These are phyloP conservation scores for Calonectria henricotiae DNA, from an alignment of 2,329 filamentous ascomycete species.

Conservation along the genomic window DNA sequence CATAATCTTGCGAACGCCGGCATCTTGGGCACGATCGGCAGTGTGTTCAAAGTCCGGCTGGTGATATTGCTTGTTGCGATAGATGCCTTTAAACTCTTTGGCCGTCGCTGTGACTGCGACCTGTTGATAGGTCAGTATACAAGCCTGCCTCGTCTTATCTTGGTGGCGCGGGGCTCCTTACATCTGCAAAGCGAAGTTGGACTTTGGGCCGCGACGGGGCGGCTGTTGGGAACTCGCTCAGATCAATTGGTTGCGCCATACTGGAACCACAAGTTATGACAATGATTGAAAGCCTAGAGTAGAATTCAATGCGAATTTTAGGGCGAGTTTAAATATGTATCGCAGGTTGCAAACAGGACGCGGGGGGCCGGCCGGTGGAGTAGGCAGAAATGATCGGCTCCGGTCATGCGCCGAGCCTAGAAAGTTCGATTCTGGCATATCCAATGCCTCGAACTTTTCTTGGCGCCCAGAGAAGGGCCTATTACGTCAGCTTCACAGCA, in stretches of 20 bases:
- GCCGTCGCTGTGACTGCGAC: constrained; percentile 60
- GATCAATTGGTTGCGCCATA: constrained; percentile 47
- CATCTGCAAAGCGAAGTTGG: constrained; percentile 51
- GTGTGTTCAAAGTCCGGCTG: constrained; percentile 62
- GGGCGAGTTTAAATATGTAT: constrained; percentile 3
- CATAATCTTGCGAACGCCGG: constrained; percentile 62
- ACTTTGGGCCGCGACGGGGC: constrained; percentile 44
- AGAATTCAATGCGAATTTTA: background rate
- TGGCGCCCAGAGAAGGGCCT: constrained; percentile 31
- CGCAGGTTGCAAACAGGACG: background rate
- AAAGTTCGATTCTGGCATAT: constrained; percentile 32
- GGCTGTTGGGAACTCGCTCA: constrained; percentile 47
- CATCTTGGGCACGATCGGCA: constrained; percentile 61
- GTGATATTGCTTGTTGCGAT: constrained; percentile 67
- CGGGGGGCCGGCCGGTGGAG: background rate
- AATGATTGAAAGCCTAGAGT: background rate
- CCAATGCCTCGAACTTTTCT: constrained; percentile 33
- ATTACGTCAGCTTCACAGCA: constrained; percentile 47
- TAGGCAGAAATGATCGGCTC: constrained; percentile 9
- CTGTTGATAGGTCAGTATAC: constrained; percentile 39
- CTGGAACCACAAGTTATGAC: background rate
- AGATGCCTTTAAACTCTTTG: constrained; percentile 67
- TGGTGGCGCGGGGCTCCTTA: constrained; percentile 30
- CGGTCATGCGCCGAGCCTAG: constrained; percentile 35
- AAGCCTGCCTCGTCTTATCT: no score